Percentiles rank a stretch among this genome's conserved stretches.
Evolutionary conservation across 768 basidiomycete species (phyloP).

Genomic region (Crucibulum laeve): DNA sequence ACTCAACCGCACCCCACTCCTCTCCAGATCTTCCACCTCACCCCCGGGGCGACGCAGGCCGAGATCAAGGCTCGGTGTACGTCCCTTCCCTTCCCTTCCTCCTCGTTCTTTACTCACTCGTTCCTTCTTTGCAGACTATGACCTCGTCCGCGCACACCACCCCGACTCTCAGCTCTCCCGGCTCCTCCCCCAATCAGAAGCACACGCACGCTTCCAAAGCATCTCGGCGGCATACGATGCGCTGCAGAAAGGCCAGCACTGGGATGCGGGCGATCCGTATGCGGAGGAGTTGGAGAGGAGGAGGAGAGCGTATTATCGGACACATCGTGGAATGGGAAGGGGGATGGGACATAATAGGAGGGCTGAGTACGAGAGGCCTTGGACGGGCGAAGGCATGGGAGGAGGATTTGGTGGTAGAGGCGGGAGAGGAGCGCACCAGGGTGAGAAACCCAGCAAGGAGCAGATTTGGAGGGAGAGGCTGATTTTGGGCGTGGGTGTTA

Average conservation of each 20-base stretch:
- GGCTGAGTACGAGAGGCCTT: slow-evolving; percentile 5
- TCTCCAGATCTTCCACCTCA: slow-evolving; percentile 71
- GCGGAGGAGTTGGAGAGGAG: slow-evolving; percentile 49
- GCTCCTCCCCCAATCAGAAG: slow-evolving; percentile 33
- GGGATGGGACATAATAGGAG: slow-evolving; percentile 7
- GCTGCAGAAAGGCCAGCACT: slow-evolving; percentile 20
- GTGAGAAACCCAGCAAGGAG: slow-evolving; percentile 41
- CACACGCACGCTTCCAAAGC: slow-evolving; percentile 59
- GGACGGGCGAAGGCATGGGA: slow-evolving; percentile 4
- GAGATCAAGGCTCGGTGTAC: slow-evolving; percentile 68
- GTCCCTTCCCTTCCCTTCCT: slow-evolving; percentile 14
- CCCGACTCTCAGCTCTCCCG: slow-evolving; percentile 56
- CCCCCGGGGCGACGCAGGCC: slow-evolving; percentile 44
- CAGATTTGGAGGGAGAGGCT: slow-evolving; percentile 51
- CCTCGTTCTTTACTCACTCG: background rate
- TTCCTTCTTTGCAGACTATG: slow-evolving; percentile 48
- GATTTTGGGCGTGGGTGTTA: slow-evolving; percentile 41
- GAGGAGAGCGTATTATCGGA: slow-evolving; percentile 34
- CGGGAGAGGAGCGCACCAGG: slow-evolving; percentile 23
- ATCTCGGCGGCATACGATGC: slow-evolving; percentile 63
- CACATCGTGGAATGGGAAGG: slow-evolving; percentile 17
- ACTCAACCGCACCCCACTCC: slow-evolving; percentile 50
- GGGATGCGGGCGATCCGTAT: slow-evolving; percentile 31
- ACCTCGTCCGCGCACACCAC: slow-evolving; percentile 68
- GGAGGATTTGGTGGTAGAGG: slow-evolving; percentile 9